Conservation (phyloP, 495 filamentous ascomycete genomes). For the Podospora fimiseda region DNA sequence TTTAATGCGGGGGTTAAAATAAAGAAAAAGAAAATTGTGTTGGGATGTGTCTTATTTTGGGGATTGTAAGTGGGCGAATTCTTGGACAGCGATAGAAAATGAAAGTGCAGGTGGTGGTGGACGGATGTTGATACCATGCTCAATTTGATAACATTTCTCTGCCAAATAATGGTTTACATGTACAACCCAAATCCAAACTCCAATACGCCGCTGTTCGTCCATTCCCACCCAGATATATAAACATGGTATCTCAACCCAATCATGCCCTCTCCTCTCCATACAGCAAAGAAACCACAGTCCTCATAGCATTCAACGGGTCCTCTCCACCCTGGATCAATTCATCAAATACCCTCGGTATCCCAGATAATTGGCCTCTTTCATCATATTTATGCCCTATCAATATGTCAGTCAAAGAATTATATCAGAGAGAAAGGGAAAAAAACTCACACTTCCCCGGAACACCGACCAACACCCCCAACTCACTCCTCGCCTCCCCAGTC, state of each 20-base stretch:
- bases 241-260: neutral
- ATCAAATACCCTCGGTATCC: conserved; percentile 48
- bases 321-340: conserved; percentile 42
- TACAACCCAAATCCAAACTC: no score
- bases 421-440: neutral
- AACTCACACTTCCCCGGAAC: conserved; percentile 49
- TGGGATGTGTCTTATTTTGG: no score
- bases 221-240: no score
- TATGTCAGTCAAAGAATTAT: conserved; percentile 16
- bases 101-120: no score
- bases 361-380: conserved; percentile 37
- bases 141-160: no score
- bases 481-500: conserved; percentile 55
- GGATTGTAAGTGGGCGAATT: no score
- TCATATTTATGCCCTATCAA: conserved; percentile 47
- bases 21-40: no score
- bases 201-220: no score
- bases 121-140: no score
- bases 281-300: conserved; percentile 46
- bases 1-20: no score
- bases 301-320: conserved; percentile 47
- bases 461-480: conserved; percentile 38
- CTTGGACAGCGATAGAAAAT: no score
- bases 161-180: no score
- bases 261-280: conserved; percentile 29